Evolutionary conservation across 257 asterid species (phyloP).

Genomic region (Petunia axillaris): DNA sequence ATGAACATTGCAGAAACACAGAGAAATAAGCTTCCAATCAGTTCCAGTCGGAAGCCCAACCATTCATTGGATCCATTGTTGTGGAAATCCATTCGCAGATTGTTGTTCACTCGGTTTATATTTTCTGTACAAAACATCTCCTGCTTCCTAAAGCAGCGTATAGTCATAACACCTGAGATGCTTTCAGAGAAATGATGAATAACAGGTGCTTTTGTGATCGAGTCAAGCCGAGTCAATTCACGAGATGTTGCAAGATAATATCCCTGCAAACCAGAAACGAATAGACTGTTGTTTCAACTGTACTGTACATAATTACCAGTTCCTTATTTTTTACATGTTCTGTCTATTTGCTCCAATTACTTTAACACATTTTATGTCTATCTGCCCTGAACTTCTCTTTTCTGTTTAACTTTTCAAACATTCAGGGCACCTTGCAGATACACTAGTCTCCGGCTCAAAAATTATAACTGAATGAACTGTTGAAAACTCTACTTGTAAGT

Average conservation of each 20-base stretch:
- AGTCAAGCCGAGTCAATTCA: slow-evolving; percentile 88
- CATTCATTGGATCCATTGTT: slow-evolving; percentile 93
- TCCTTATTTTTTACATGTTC: not conserved
- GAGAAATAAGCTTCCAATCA: slow-evolving; percentile 80
- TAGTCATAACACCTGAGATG: slow-evolving; percentile 89
- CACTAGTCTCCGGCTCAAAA: not conserved
- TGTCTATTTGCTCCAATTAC: not conserved
- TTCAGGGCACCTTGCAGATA: not conserved
- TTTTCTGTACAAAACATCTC: slow-evolving; percentile 70
- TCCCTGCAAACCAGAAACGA: slow-evolving; percentile 55
- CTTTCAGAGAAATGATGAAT: slow-evolving; percentile 97
- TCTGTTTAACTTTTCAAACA: not conserved
- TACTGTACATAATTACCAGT: not conserved
- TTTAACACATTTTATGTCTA: not conserved
- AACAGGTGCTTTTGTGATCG: slow-evolving; percentile 95
- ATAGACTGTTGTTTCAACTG: not conserved
- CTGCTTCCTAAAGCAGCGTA: slow-evolving; percentile 86
- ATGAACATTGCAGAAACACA: slow-evolving; percentile 78
- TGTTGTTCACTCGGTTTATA: slow-evolving; percentile 70
- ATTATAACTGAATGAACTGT: not conserved
- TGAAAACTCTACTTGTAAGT: not conserved
- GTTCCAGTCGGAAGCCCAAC: slow-evolving; percentile 89
- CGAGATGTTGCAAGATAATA: slow-evolving; percentile 89
- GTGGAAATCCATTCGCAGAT: slow-evolving; percentile 91
- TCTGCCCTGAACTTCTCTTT: slow-evolving; percentile 4